Base-by-base conservation (phyloP, 768 basidiomycete genomes). In the Boletus eberwhitei region DNA sequence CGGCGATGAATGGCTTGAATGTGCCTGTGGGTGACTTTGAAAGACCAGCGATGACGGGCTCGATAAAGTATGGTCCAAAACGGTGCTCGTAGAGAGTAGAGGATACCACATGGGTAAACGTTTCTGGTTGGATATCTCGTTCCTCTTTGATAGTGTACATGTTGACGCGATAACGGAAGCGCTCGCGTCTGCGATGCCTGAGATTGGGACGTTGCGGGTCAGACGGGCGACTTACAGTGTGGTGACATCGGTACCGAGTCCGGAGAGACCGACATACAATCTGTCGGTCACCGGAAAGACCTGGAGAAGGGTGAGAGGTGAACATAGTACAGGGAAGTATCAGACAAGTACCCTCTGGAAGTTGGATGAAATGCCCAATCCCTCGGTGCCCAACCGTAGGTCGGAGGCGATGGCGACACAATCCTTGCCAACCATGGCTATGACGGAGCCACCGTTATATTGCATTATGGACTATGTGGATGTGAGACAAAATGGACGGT, bases 81-180 rank as follows among this genome's bases (percentile, higher is more conserved):
- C 97, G 85, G 68, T 84, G 85, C 73, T 98, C 93, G 72, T 98
- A 99, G 16, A 99, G 81, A 21, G 95, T 96, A 49, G 92, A 94
- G 40, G 91, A 93, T 57, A 98, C 88, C 59, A 99, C 86, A 67
- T 94, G 93, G 26, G 93, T 89, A 73, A 98, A 98, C 8, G 93
- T 93, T 77, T 94, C 87, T 41, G 97, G 97, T 62, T 92, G 87
- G 64, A 99, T 97, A 67, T 96, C 88, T 59, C 96, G 85, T 69
- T 97, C 96, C 73, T 99, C 96, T 74, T 99, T 99, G 80, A 99
- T 98, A 32, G 92, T 90, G 75, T 98, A 98, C 92, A 98, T 95
- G 77, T 99, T 99, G 54, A 96, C 88, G 60, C 94, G 82, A 75
- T 88, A 95, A 50, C 97, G 86, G 67, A 98, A 88, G 38, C 85